Percentiles rank a stretch among this genome's conserved stretches.
Evolutionary conservation across 164 flowering plant genomes (phyloP).

Genomic region (Houttuynia cordata): DNA sequence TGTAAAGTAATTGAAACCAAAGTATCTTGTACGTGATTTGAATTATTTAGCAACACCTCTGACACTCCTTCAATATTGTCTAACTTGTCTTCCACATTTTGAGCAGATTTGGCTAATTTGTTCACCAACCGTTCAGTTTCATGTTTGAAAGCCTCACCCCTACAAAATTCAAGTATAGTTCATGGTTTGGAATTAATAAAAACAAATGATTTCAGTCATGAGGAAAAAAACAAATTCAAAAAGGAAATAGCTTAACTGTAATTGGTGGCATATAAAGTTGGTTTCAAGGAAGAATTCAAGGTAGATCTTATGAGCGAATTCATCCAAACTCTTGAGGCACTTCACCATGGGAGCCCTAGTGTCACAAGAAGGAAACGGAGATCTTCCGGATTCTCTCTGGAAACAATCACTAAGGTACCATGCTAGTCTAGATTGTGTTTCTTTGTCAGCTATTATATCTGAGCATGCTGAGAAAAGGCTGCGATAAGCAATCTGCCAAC

Average conservation of each 20-base stretch:
- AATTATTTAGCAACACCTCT: conserved; percentile 27
- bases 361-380: conserved; percentile 51
- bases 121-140: conserved; percentile 71
- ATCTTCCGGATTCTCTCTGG: conserved; percentile 55
- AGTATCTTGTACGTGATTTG: conserved; percentile 39
- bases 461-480: conserved; percentile 54
- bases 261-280: conserved; percentile 71
- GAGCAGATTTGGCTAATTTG: conserved; percentile 42
- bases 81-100: conserved; percentile 41
- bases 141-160: conserved; percentile 47
- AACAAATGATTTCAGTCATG: too few relatives aligned
- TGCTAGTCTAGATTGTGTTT: conserved; percentile 53
- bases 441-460: conserved; percentile 42
- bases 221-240: too few relatives aligned
- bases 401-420: conserved; percentile 82
- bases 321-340: conserved; percentile 44
- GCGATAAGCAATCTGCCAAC: conserved; percentile 65
- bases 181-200: not conserved
- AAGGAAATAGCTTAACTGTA: conserved; percentile 41
- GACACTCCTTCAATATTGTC: conserved; percentile 40
- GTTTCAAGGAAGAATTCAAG: conserved; percentile 67
- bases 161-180: conserved; percentile 11
- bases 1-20: conserved; percentile 30
- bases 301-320: conserved; percentile 30
- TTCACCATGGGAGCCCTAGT: conserved; percentile 29